Conservation (phyloP, 768 basidiomycete species). For the Podaxis pistillaris region DNA sequence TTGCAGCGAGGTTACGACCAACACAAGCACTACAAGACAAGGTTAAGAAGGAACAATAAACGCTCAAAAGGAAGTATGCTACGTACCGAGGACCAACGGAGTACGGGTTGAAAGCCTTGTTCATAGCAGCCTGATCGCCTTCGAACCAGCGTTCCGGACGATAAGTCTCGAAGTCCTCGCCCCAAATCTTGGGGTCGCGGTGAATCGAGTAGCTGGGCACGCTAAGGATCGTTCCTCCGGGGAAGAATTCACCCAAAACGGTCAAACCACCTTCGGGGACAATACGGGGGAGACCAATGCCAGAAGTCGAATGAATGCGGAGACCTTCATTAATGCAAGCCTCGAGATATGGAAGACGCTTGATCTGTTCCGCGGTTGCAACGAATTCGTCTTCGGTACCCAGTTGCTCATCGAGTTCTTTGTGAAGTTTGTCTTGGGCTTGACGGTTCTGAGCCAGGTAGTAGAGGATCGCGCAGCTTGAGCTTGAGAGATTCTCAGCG, state of each 20-base stretch:
- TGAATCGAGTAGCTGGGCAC: constrained; percentile 86
- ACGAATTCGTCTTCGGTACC: constrained; percentile 58
- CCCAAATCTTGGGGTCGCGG: constrained; percentile 71
- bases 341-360: constrained; percentile 74
- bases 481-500: constrained; percentile 41
- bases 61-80: background rate
- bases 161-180: constrained; percentile 69
- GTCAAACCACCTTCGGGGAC: constrained; percentile 74
- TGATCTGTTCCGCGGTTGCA: constrained; percentile 65
- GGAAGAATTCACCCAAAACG: constrained; percentile 56
- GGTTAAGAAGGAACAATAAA: background rate
- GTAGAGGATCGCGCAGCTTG: constrained; percentile 86
- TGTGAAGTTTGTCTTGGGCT: constrained; percentile 69
- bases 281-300: constrained; percentile 81
- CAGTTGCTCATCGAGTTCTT: constrained; percentile 68
- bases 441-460: constrained; percentile 69
- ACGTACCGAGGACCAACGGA: constrained; percentile 76
- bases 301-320: constrained; percentile 80
- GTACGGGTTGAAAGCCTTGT: constrained; percentile 83
- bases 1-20: constrained; percentile 75
- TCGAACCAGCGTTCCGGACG: constrained; percentile 89
- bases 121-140: constrained; percentile 54
- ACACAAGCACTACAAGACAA: constrained; percentile 64
- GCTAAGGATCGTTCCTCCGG: constrained; percentile 71
- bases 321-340: constrained; percentile 88